These are phyloP conservation scores for Dissoconium aciculare DNA, from an alignment of 2,329 filamentous ascomycete species.

Conservation along the genomic window DNA sequence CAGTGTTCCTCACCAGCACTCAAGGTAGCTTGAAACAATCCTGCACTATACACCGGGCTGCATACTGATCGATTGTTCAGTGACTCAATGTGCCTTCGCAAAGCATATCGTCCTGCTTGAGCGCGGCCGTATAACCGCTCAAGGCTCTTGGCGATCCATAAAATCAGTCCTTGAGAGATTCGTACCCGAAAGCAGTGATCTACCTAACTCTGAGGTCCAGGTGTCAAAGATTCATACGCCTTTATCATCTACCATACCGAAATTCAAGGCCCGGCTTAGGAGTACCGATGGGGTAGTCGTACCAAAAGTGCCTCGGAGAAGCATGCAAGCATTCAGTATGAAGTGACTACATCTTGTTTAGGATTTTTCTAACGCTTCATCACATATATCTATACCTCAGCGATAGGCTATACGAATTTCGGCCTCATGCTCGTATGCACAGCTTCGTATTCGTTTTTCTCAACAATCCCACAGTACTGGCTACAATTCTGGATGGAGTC, in stretches of 20 bases:
- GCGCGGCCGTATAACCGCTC: neutral
- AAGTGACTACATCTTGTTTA: neutral
- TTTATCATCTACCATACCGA: neutral
- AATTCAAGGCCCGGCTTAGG: neutral
- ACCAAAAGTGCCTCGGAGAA: neutral
- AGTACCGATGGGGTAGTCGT: neutral
- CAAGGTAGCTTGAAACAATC: neutral
- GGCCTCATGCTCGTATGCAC: conserved; percentile 1
- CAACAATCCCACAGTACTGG: neutral
- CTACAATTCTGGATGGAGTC: neutral
- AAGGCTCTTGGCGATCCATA: neutral
- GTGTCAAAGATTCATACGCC: neutral
- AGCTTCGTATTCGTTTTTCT: conserved; percentile 1
- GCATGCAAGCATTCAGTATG: neutral
- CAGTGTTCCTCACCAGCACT: neutral
- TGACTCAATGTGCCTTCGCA: neutral
- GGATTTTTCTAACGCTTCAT: neutral
- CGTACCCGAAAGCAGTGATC: too few relatives aligned
- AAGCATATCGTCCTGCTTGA: neutral
- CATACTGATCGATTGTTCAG: neutral
- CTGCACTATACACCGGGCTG: neutral
- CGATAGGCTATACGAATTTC: conserved; percentile 1
- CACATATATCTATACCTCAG: neutral
- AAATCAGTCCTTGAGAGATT: neutral
- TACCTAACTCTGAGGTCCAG: neutral